Base-by-base conservation (phyloP, 352 stramenopile genomes). In the Phytophthora idaei region DNA sequence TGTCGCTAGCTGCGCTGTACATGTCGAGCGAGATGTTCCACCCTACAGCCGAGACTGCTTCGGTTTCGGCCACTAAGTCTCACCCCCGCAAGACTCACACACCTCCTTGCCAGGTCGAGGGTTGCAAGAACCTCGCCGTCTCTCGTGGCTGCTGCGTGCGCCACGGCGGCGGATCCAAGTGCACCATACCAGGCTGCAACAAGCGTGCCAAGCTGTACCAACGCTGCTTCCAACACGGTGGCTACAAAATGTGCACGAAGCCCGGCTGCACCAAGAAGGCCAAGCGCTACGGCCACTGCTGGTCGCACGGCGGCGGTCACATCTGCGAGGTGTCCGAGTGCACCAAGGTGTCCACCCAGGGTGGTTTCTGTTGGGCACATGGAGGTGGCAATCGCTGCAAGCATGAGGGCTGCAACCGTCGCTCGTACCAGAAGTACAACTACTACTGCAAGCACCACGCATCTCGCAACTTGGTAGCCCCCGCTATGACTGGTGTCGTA, bases 271-370 rank as follows among this genome's bases (percentile, higher is more conserved):
- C 76, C 25, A 86, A 77, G 53, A 86, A 87, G 64, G 82, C 82
- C 47, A 90, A 90, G 70, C 80, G 78, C n/a, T 87, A 86, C 52
- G 78, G 80, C 55, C 83, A 86, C 63, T 89, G 82, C 78, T 90
- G 82, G 82, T 85, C 78, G 4, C 82, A 90, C 36, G 82, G 82
- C 56, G 81, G 82, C 6, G 78, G 82, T 34, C 77, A 83, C 63
- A 86, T 86, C 39, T 94, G 86, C 60, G 79, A 86, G 32, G 57
- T 76, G 2, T 74, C 73, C 4, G 70, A 74, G 15, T 92, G 83
- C 74, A 70, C 67, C 44, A 90, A 90, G 57, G 80, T 87, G 41
- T 87, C 81, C 10, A 87, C 80, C 10, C 80, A 87, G n/a, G 76
- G 80, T 36, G 83, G 83, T 0, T 72, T 90, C n/a, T 93, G 84